Percentiles rank a stretch among this genome's conserved stretches.
Conservation (phyloP, 2,329 filamentous ascomycete species). For the Penicillium rolfsii region DNA sequence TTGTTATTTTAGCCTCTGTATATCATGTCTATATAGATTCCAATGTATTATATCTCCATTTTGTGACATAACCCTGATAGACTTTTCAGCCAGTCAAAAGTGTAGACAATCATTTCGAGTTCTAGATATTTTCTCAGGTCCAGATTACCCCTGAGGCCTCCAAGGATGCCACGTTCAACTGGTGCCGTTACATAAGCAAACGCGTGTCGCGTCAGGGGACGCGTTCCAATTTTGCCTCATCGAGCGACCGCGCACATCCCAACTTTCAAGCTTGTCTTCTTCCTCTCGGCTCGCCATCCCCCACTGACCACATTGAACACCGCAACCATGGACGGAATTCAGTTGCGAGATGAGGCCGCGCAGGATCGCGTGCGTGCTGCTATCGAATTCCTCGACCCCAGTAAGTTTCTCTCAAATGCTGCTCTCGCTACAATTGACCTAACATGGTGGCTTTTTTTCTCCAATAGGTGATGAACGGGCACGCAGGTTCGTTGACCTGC, state of each 20-base stretch:
- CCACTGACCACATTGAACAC: conserved; percentile 20
- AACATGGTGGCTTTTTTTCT: conserved; percentile 23
- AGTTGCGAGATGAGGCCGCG: conserved; percentile 82
- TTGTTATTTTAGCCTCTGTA: conserved; percentile 19
- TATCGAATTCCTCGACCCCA: conserved; percentile 91
- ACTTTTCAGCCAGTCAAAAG: not conserved
- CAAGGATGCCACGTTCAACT: no score
- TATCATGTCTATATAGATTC: conserved; percentile 16
- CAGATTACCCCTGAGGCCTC: not conserved
- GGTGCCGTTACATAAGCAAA: conserved; percentile 27
- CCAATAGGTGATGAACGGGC: conserved; percentile 59
- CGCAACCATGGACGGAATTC: conserved; percentile 67
- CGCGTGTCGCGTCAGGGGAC: conserved; percentile 26
- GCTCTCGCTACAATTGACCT: conserved; percentile 6
- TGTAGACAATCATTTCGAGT: not conserved
- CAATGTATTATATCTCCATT: conserved; percentile 19
- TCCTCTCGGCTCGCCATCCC: conserved; percentile 22
- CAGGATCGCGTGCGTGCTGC: conserved; percentile 82
- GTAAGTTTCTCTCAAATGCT: conserved; percentile 57
- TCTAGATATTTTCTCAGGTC: no score
- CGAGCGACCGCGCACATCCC: conserved; percentile 30
- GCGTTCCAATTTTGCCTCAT: conserved; percentile 43
- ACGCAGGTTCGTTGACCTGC: conserved; percentile 50
- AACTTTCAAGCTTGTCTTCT: conserved; percentile 23
- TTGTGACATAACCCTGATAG: not conserved